Evolutionary conservation across 2,329 filamentous ascomycete species (phyloP).

Genomic region (Cadophora sp.): DNA sequence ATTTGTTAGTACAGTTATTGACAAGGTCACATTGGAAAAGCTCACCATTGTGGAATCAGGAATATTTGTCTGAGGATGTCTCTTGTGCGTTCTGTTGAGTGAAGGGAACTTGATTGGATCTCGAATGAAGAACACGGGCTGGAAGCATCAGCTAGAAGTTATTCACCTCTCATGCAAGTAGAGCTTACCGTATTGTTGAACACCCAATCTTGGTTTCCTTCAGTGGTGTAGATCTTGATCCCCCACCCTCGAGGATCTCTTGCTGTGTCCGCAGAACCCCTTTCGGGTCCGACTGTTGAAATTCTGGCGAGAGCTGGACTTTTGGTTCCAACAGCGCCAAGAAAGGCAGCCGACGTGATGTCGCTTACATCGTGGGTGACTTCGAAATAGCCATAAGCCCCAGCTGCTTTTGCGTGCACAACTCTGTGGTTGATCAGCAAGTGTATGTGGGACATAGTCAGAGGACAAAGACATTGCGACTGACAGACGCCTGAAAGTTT

Average conservation of each 20-base stretch:
- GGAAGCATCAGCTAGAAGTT: conserved; percentile 15
- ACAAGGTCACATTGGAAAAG: neutral
- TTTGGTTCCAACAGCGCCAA: conserved; percentile 60
- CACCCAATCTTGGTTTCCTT: conserved; percentile 56
- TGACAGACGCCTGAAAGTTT: neutral
- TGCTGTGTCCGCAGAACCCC: conserved; percentile 53
- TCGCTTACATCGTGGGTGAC: conserved; percentile 64
- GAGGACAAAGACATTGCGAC: too few species aligned
- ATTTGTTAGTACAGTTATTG: neutral
- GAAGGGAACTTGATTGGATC: conserved; percentile 76
- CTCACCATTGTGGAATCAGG: conserved; percentile 57
- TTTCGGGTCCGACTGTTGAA: conserved; percentile 53
- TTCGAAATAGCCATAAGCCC: conserved; percentile 56
- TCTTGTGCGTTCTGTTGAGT: conserved; percentile 79
- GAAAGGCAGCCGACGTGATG: conserved; percentile 60
- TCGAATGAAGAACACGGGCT: conserved; percentile 75
- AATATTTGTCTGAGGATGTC: conserved; percentile 73
- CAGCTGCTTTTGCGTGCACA: conserved; percentile 67
- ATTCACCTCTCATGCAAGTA: neutral
- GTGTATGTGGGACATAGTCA: too few species aligned
- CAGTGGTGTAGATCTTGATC: conserved; percentile 58
- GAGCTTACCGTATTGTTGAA: conserved; percentile 25
- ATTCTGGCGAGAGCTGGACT: conserved; percentile 54
- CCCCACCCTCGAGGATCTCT: conserved; percentile 57
- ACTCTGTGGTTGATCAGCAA: conserved; percentile 43